phyloP scores from a whole-genome alignment of 2,329 filamentous ascomycete species.

The Fusarium sp. region DNA sequence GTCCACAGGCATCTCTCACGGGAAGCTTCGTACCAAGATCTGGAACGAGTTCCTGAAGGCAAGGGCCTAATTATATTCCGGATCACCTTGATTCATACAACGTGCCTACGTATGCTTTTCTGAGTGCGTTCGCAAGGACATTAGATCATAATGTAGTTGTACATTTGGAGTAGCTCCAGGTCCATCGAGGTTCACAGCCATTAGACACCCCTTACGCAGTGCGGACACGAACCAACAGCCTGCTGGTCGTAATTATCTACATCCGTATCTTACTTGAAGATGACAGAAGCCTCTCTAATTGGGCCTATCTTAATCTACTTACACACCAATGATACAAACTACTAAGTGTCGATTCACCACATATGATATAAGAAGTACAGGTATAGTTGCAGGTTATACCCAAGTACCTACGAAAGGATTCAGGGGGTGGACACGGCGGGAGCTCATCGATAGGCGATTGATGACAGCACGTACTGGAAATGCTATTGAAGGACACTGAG shows the following conservation, averaged over 20 bases:
- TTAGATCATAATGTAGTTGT: neutral
- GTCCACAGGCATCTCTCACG: neutral
- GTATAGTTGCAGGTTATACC: too few species aligned
- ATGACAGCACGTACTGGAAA: too few species aligned
- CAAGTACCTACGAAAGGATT: too few species aligned
- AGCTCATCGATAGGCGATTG: too few species aligned
- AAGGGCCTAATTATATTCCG: neutral
- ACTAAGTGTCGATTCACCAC: too few species aligned
- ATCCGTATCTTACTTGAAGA: neutral
- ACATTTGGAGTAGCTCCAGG: neutral
- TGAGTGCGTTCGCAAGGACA: neutral
- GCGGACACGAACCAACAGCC: neutral
- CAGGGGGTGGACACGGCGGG: too few species aligned
- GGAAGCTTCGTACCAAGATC: neutral
- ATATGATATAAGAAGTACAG: too few species aligned
- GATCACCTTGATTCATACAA: neutral
- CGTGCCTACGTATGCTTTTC: neutral
- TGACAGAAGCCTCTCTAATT: neutral
- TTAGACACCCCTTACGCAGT: neutral
- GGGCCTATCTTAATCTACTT: too few species aligned
- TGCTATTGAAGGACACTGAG: too few species aligned
- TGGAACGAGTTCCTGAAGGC: neutral
- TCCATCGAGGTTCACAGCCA: neutral
- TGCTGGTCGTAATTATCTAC: neutral
- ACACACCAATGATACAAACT: too few species aligned